Conservation (phyloP, 2,329 filamentous ascomycete species). For the Pleomassaria siparia region DNA sequence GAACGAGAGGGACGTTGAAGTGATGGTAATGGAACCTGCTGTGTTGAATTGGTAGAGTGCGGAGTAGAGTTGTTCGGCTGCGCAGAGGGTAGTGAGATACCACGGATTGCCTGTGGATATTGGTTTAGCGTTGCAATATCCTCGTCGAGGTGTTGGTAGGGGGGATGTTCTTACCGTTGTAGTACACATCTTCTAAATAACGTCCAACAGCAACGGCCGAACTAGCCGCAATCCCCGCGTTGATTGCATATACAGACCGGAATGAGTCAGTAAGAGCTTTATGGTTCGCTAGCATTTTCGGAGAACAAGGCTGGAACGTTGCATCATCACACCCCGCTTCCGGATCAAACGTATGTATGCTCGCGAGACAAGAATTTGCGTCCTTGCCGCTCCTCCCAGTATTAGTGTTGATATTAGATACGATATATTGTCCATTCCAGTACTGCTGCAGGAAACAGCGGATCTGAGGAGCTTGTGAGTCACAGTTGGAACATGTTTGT, state of each 20-base stretch:
- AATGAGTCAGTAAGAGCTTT: slow-evolving; percentile 77
- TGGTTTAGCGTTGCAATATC: not conserved
- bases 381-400: slow-evolving; percentile 69
- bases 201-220: slow-evolving; percentile 54
- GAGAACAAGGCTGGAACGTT: slow-evolving; percentile 78
- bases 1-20: slow-evolving; percentile 66
- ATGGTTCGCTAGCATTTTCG: slow-evolving; percentile 65
- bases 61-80: slow-evolving; percentile 78
- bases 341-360: slow-evolving; percentile 67
- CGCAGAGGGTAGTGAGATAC: slow-evolving; percentile 74
- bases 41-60: slow-evolving; percentile 71
- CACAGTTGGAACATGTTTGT: slow-evolving; percentile 61
- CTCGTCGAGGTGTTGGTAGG: not conserved
- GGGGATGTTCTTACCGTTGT: slow-evolving; percentile 49
- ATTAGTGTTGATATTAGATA: slow-evolving; percentile 66
- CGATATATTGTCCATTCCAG: slow-evolving; percentile 68
- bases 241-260: slow-evolving; percentile 69
- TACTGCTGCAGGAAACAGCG: slow-evolving; percentile 74
- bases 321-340: slow-evolving; percentile 64
- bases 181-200: slow-evolving; percentile 65
- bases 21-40: slow-evolving; percentile 65
- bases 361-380: slow-evolving; percentile 63
- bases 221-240: slow-evolving; percentile 63
- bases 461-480: slow-evolving; percentile 66
- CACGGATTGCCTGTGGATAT: slow-evolving; percentile 65